Conservation (phyloP, 257 asterid genomes). For the Primulina tabacum region DNA sequence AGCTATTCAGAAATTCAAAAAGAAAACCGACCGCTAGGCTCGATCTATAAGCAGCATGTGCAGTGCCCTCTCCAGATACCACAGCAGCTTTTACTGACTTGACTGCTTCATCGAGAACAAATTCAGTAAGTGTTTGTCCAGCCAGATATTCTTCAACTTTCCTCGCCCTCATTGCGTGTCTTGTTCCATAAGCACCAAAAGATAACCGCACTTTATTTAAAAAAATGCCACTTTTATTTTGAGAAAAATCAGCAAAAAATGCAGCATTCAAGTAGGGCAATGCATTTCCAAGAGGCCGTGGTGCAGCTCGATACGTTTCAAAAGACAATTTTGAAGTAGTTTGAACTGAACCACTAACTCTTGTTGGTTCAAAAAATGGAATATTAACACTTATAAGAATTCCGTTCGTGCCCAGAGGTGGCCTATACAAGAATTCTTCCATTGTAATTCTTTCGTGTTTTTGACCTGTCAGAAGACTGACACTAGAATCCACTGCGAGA, state of each 20-base stretch:
- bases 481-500: slow-evolving; percentile 45
- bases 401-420: slow-evolving; percentile 42
- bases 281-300: slow-evolving; percentile 70
- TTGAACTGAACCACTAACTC: slow-evolving; percentile 11
- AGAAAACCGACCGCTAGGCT: slow-evolving; percentile 58
- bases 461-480: slow-evolving; percentile 36
- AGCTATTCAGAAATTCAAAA: slow-evolving; percentile 47
- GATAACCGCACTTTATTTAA: slow-evolving; percentile 38
- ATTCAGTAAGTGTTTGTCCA: slow-evolving; percentile 33
- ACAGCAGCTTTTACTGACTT: slow-evolving; percentile 46
- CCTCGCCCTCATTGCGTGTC: slow-evolving; percentile 46
- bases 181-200: slow-evolving; percentile 60
- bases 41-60: slow-evolving; percentile 46
- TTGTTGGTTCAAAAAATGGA: slow-evolving; percentile 38
- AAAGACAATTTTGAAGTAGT: slow-evolving; percentile 37
- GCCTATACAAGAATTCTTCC: slow-evolving; percentile 51
- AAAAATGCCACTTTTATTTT: slow-evolving; percentile 28
- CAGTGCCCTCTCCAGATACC: slow-evolving; percentile 52
- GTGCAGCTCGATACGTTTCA: slow-evolving; percentile 61
- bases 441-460: slow-evolving; percentile 35
- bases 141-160: slow-evolving; percentile 49
- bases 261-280: slow-evolving; percentile 66
- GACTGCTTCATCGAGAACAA: slow-evolving; percentile 42
- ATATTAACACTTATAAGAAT: slow-evolving; percentile 53
- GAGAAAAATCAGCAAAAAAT: slow-evolving; percentile 53